These are phyloP conservation scores for Gomphus sp. DNA, from an alignment of 1,284 basidiomycete species.

Conservation along the genomic window DNA sequence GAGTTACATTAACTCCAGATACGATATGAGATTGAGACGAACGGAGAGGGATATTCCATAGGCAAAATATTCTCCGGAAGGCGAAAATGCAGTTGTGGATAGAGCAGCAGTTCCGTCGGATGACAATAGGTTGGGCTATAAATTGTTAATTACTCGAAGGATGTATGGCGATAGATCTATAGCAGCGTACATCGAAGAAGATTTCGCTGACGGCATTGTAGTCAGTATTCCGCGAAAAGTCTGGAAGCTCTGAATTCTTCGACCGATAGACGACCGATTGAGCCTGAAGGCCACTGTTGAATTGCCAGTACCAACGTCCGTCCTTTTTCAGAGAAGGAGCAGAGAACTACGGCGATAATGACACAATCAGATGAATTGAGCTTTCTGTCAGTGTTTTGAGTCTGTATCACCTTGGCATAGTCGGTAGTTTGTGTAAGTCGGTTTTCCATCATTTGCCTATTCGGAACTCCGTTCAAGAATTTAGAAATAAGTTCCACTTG, in stretches of 20 bases:
- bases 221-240: slow-evolving; percentile 35
- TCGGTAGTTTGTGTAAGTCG: slow-evolving; percentile 56
- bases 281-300: slow-evolving; percentile 63
- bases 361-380: not conserved
- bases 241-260: slow-evolving; percentile 40
- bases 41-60: slow-evolving; percentile 72
- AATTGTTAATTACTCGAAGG: not conserved
- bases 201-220: slow-evolving; percentile 43
- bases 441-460: slow-evolving; percentile 47
- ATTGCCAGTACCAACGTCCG: slow-evolving; percentile 69
- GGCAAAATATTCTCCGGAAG: slow-evolving; percentile 61
- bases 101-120: slow-evolving; percentile 68
- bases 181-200: slow-evolving; percentile 59
- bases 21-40: slow-evolving; percentile 17
- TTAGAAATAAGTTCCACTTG: slow-evolving; percentile 54
- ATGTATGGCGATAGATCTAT: not conserved
- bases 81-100: slow-evolving; percentile 49
- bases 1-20: slow-evolving; percentile 6
- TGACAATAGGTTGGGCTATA: slow-evolving; percentile 59
- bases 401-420: slow-evolving; percentile 50
- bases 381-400: not conserved
- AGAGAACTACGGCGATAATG: slow-evolving; percentile 37
- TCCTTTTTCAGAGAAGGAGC: slow-evolving; percentile 54
- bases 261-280: slow-evolving; percentile 66
- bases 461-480: slow-evolving; percentile 53